These are phyloP conservation scores for Thraustotheca clavata DNA, from an alignment of 352 stramenopile species.

Conservation along the genomic window DNA sequence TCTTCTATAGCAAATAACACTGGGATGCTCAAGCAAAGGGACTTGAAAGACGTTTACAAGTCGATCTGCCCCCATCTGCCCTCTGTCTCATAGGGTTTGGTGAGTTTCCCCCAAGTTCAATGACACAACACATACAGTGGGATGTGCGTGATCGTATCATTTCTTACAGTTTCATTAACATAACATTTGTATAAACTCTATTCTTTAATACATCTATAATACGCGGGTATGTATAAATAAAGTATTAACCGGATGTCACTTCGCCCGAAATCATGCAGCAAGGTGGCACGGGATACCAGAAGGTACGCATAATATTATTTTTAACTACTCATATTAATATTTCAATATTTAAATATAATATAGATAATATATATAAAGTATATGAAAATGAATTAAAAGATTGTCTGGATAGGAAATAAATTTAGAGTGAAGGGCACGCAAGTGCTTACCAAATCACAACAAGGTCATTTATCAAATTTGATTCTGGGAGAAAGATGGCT, in stretches of 20 bases:
- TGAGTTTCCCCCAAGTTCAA: constrained; percentile 9
- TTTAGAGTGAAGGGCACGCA: neutral
- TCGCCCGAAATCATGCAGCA: constrained; percentile 9
- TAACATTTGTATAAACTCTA: neutral
- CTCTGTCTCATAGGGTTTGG: constrained; percentile 10
- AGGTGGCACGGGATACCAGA: neutral
- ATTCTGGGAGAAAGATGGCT: neutral
- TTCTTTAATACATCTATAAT: neutral
- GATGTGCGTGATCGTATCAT: neutral
- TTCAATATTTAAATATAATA: neutral
- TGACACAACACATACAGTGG: neutral
- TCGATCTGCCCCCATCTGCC: constrained; percentile 6
- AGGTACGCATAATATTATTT: no score
- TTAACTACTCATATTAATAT: neutral
- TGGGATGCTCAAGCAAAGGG: no score
- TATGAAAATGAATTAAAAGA: neutral
- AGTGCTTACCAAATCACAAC: no score
- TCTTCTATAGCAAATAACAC: no score
- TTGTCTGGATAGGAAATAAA: neutral
- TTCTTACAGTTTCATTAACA: neutral
- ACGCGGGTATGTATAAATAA: neutral
- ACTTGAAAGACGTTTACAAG: no score
- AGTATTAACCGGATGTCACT: neutral
- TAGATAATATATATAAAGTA: neutral
- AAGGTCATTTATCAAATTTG: neutral